These are phyloP conservation scores for Trichomonascus vanleenenianus DNA, from an alignment of 805 yeast species.

Conservation along the genomic window DNA sequence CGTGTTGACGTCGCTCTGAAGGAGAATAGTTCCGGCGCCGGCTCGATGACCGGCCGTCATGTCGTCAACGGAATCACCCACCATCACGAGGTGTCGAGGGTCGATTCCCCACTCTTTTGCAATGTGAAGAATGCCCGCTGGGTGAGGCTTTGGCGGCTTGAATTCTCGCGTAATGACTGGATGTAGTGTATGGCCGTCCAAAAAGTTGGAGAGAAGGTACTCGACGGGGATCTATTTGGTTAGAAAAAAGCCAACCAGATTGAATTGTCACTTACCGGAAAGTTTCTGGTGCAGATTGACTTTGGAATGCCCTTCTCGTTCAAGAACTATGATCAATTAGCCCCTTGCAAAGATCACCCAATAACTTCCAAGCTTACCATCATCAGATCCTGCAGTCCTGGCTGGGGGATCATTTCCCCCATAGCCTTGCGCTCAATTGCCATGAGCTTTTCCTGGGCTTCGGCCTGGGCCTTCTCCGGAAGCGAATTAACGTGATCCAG, in stretches of 20 bases:
- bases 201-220: slow-evolving; percentile 38
- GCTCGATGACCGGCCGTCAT: slow-evolving; percentile 58
- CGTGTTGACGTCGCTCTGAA: slow-evolving; percentile 45
- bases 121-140: slow-evolving; percentile 53
- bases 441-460: slow-evolving; percentile 41
- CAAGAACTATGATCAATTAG: background rate
- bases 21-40: slow-evolving; percentile 49
- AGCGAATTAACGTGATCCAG: slow-evolving; percentile 42
- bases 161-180: slow-evolving; percentile 56
- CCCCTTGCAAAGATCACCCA: background rate
- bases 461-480: slow-evolving; percentile 31
- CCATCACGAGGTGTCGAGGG: slow-evolving; percentile 50
- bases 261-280: slow-evolving; percentile 22
- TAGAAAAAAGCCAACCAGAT: background rate
- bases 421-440: slow-evolving; percentile 56
- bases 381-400: slow-evolving; percentile 41
- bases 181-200: slow-evolving; percentile 37
- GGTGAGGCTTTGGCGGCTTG: slow-evolving; percentile 61
- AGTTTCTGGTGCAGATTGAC: slow-evolving; percentile 60
- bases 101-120: slow-evolving; percentile 39
- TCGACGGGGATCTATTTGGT: slow-evolving; percentile 40
- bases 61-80: slow-evolving; percentile 68
- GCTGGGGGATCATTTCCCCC: slow-evolving; percentile 44
- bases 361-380: slow-evolving; percentile 12
- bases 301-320: slow-evolving; percentile 29